A percentile compares a stretch with the other conserved stretches of the same genome.
phyloP scores from a whole-genome alignment of 306 rosid species.

The Cucurbita pepo region DNA sequence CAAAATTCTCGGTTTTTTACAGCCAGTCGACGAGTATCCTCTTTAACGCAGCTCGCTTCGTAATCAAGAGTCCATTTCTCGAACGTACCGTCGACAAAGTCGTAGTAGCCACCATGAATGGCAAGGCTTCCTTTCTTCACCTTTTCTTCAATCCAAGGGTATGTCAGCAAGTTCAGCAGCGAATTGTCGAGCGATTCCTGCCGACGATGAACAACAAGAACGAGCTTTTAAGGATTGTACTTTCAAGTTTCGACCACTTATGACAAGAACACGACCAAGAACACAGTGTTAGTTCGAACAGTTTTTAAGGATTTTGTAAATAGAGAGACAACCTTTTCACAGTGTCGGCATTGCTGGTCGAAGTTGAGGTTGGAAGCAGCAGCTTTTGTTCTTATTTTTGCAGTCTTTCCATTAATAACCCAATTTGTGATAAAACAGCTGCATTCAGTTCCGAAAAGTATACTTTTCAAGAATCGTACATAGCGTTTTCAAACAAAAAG shows the following conservation, averaged over 20 bases:
- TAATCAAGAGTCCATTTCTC: slow-evolving; percentile 96
- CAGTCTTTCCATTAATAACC: slow-evolving; percentile 71
- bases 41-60: slow-evolving; percentile 27
- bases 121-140: slow-evolving; percentile 48
- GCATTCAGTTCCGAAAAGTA: neutral
- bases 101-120: slow-evolving; percentile 84
- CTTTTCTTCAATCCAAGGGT: slow-evolving; percentile 89
- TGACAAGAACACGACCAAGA: neutral
- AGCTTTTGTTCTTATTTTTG: slow-evolving; percentile 47
- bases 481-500: neutral
- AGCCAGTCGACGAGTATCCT: slow-evolving; percentile 28
- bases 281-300: neutral
- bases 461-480: neutral
- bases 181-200: slow-evolving; percentile 82
- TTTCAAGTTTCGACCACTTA: neutral
- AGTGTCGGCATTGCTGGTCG: slow-evolving; percentile 74
- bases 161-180: slow-evolving; percentile 60
- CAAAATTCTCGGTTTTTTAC: slow-evolving; percentile 45
- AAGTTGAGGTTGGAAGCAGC: slow-evolving; percentile 56
- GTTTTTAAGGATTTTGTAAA: neutral
- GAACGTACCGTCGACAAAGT: slow-evolving; percentile 76
- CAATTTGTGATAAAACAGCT: slow-evolving; percentile 63
- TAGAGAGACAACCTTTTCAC: slow-evolving; percentile 60
- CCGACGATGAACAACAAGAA: neutral
- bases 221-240: neutral